A percentile compares a stretch with the other conserved stretches of the same genome.
Conservation (phyloP, 306 rosid genomes). For the Fragaria ananassa region DNA sequence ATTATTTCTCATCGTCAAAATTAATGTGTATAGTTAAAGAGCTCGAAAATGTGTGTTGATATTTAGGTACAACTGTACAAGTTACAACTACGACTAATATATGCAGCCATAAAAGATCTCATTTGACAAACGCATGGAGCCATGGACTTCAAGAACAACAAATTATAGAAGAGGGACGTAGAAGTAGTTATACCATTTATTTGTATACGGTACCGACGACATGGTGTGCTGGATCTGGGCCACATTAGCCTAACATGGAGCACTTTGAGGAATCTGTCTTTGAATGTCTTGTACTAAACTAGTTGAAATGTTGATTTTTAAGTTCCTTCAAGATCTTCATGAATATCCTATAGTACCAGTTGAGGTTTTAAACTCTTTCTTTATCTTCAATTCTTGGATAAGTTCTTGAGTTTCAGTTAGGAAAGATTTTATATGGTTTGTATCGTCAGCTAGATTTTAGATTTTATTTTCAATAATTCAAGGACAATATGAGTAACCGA, state of each 20-base stretch:
- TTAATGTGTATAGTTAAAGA: neutral
- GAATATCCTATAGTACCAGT: neutral
- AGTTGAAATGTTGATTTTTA: neutral
- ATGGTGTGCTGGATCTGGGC: conserved; percentile 17
- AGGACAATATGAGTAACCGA: too few species aligned
- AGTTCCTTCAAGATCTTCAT: neutral
- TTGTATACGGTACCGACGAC: conserved; percentile 11
- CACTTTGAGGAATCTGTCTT: neutral
- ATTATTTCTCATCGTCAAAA: neutral
- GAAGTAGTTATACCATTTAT: neutral
- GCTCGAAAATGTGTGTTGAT: neutral
- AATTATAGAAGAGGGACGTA: neutral
- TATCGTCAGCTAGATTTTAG: neutral
- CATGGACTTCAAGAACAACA: neutral
- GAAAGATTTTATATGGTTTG: neutral
- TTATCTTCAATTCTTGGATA: neutral
- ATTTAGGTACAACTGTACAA: neutral
- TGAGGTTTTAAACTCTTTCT: neutral
- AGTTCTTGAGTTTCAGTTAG: neutral
- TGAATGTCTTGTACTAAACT: neutral
- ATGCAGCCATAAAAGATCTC: neutral
- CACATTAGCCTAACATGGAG: conserved; percentile 4
- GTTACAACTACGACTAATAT: neutral
- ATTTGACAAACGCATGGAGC: neutral
- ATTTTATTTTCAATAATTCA: neutral